Conservation (phyloP, 495 filamentous ascomycete genomes). For the Lophium mytilinum region DNA sequence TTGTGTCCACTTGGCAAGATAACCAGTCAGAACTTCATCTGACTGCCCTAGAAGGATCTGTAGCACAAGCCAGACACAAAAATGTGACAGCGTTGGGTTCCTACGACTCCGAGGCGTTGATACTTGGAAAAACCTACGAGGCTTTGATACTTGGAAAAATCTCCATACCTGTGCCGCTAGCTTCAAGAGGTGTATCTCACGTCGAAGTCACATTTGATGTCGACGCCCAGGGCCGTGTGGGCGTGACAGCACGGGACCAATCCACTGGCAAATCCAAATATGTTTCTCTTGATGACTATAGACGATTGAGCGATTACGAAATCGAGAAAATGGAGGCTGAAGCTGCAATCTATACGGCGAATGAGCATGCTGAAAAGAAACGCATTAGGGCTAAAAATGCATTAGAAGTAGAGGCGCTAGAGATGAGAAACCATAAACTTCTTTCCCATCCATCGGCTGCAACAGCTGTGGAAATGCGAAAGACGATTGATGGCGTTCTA, state of each 20-base stretch:
- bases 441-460: too few species aligned
- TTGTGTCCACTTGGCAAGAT: conserved; percentile 95
- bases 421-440: too few species aligned
- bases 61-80: conserved; percentile 98
- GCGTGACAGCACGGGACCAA: conserved; percentile 96
- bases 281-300: conserved; percentile 99
- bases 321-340: conserved; percentile 98
- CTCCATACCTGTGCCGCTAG: conserved; percentile 55
- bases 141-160: not conserved
- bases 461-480: too few species aligned
- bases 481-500: too few species aligned
- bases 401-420: conserved; percentile 59
- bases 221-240: conserved; percentile 98
- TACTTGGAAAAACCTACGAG: not conserved
- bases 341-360: conserved; percentile 98
- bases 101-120: conserved; percentile 72
- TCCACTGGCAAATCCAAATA: conserved; percentile 96
- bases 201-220: conserved; percentile 99
- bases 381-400: conserved; percentile 97
- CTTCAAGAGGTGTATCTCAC: conserved; percentile 83
- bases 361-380: conserved; percentile 86
- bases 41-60: conserved; percentile 94
- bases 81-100: conserved; percentile 97
- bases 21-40: conserved; percentile 97
- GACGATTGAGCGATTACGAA: conserved; percentile 93